These are phyloP conservation scores for Botrytis pseudocinerea DNA, from an alignment of 2,329 filamentous ascomycete genomes.

Conservation along the genomic window DNA sequence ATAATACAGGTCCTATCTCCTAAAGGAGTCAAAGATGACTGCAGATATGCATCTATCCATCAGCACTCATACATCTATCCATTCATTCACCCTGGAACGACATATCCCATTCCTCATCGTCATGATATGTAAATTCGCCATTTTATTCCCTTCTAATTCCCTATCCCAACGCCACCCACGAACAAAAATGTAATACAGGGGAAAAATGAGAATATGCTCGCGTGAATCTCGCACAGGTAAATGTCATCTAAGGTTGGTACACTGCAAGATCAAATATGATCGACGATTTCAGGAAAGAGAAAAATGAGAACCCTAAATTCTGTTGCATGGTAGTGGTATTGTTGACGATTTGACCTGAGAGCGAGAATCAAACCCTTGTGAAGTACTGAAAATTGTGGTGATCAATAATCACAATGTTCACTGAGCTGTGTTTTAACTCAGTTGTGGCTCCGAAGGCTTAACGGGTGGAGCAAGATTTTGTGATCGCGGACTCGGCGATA, in stretches of 20 bases:
- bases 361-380: neutral
- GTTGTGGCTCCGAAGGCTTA: conserved; percentile 46
- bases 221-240: neutral
- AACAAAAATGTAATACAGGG: conserved; percentile 5
- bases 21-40: neutral
- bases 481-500: conserved; percentile 58
- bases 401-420: neutral
- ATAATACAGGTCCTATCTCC: neutral
- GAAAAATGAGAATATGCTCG: neutral
- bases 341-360: neutral
- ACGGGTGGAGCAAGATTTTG: conserved; percentile 62
- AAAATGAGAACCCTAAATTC: neutral
- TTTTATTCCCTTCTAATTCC: conserved; percentile 16
- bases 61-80: neutral
- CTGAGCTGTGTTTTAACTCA: neutral
- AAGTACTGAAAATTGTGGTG: neutral
- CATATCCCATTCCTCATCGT: conserved; percentile 12
- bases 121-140: conserved; percentile 13
- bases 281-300: neutral
- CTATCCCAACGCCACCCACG: neutral
- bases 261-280: conserved; percentile 11
- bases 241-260: conserved; percentile 1
- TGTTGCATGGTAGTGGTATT: neutral
- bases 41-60: neutral
- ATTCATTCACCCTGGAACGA: neutral